Evolutionary conservation across 768 basidiomycete genomes (phyloP).

Genomic region (Omphalotus guepiniiformis): DNA sequence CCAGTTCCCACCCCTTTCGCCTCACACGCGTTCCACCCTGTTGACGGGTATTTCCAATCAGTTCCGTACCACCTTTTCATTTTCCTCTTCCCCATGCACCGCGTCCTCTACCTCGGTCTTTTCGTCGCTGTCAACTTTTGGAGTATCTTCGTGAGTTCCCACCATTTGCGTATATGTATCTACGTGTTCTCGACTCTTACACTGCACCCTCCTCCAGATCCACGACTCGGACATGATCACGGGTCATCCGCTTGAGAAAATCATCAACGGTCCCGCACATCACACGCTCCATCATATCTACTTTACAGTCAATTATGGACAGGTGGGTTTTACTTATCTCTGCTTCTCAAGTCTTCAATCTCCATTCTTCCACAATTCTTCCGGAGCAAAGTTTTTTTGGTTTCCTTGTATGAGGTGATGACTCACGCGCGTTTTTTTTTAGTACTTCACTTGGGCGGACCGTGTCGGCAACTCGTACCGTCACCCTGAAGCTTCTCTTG

Average conservation of each 20-base stretch:
- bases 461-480: slow-evolving; percentile 81
- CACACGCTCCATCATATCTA: slow-evolving; percentile 97
- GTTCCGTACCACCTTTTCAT: slow-evolving; percentile 93
- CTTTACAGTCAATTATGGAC: slow-evolving; percentile 95
- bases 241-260: slow-evolving; percentile 77
- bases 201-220: slow-evolving; percentile 55
- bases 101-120: slow-evolving; percentile 73
- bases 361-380: slow-evolving; percentile 1
- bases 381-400: slow-evolving; percentile 14
- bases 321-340: no score
- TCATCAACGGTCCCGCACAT: slow-evolving; percentile 98
- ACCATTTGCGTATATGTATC: neutral
- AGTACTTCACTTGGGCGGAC: slow-evolving; percentile 98
- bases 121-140: slow-evolving; percentile 94
- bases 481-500: slow-evolving; percentile 76
- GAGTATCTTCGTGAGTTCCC: slow-evolving; percentile 73
- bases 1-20: slow-evolving; percentile 96
- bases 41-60: slow-evolving; percentile 93
- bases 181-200: neutral
- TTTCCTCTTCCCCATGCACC: slow-evolving; percentile 88
- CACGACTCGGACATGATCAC: slow-evolving; percentile 99
- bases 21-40: slow-evolving; percentile 94
- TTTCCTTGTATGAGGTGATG: no score
- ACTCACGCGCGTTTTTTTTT: no score
- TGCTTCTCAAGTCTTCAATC: no score